Percentiles rank a stretch among this genome's conserved stretches.
Evolutionary conservation across 768 basidiomycete genomes (phyloP).

Genomic region (Phylloporus sp.): DNA sequence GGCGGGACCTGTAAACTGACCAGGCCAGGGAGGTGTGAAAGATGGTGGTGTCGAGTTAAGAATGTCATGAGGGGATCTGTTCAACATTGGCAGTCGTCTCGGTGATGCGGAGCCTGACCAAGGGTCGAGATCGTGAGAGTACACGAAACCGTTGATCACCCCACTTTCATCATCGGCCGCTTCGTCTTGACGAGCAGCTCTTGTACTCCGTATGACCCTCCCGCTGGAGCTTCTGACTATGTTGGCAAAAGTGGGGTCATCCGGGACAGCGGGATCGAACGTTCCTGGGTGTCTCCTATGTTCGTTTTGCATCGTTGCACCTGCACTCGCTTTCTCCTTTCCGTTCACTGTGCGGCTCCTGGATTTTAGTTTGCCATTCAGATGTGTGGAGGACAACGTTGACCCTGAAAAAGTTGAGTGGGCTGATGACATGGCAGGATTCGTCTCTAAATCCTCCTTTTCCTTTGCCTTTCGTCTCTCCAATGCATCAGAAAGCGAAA

Average conservation of each 20-base stretch:
- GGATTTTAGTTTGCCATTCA: slow-evolving; percentile 37
- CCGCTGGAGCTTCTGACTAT: slow-evolving; percentile 29
- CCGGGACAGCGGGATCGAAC: slow-evolving; percentile 16
- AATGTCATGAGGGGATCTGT: slow-evolving; percentile 20
- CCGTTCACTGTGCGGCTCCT: slow-evolving; percentile 38
- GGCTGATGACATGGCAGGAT: slow-evolving; percentile 47
- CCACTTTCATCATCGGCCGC: slow-evolving; percentile 22
- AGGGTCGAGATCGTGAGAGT: slow-evolving; percentile 18
- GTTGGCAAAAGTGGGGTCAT: slow-evolving; percentile 15
- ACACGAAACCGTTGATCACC: slow-evolving; percentile 21
- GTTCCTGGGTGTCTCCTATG: slow-evolving; percentile 15
- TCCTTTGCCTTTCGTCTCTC: slow-evolving; percentile 48
- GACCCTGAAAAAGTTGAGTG: slow-evolving; percentile 26
- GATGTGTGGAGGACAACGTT: slow-evolving; percentile 12
- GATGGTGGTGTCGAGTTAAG: slow-evolving; percentile 19
- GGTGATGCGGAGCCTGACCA: slow-evolving; percentile 26
- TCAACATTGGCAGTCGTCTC: slow-evolving; percentile 13
- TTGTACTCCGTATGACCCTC: slow-evolving; percentile 30
- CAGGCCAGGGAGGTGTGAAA: slow-evolving; percentile 30
- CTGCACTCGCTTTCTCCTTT: slow-evolving; percentile 32
- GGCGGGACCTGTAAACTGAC: slow-evolving; percentile 45
- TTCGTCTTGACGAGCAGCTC: slow-evolving; percentile 25
- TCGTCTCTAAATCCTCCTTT: slow-evolving; percentile 54
- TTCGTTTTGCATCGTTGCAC: slow-evolving; percentile 24
- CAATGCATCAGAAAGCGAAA: slow-evolving; percentile 59